Percentiles rank a stretch among this genome's conserved stretches.
Evolutionary conservation across 202 grass and related monocot genomes (phyloP).

Genomic region (Setaria italica): DNA sequence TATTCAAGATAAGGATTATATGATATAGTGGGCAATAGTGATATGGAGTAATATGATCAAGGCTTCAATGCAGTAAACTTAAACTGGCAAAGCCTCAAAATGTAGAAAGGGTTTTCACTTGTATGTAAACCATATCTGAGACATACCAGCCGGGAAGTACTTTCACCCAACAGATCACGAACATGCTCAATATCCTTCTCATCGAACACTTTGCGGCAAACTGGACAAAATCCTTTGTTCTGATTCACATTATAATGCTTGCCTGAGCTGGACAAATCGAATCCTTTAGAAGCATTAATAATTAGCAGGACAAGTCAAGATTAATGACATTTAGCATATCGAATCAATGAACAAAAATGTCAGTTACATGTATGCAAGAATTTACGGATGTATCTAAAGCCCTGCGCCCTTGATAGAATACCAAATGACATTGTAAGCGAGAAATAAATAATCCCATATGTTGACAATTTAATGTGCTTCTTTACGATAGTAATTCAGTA

Average conservation of each 20-base stretch:
- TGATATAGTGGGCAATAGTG: neutral
- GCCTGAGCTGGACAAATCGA: conserved; percentile 60
- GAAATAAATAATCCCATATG: conserved; percentile 8
- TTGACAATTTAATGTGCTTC: neutral
- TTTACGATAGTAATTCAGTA: conserved; percentile 10
- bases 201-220: conserved; percentile 93
- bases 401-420: neutral
- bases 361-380: conserved; percentile 5
- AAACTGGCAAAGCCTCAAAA: neutral
- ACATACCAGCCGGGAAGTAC: conserved; percentile 64
- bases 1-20: neutral
- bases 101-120: conserved; percentile 11
- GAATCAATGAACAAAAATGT: conserved; percentile 25
- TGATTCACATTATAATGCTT: conserved; percentile 53
- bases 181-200: conserved; percentile 94
- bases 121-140: conserved; percentile 18
- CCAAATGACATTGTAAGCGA: conserved; percentile 8
- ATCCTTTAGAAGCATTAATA: conserved; percentile 49
- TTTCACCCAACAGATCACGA: conserved; percentile 58
- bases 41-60: conserved; percentile 12
- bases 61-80: neutral
- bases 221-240: conserved; percentile 83
- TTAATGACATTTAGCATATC: conserved; percentile 24
- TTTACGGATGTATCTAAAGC: conserved; percentile 10
- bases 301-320: conserved; percentile 41